Base-by-base conservation (phyloP, 2,329 filamentous ascomycete genomes). In the Penicillium brevicompactum region DNA sequence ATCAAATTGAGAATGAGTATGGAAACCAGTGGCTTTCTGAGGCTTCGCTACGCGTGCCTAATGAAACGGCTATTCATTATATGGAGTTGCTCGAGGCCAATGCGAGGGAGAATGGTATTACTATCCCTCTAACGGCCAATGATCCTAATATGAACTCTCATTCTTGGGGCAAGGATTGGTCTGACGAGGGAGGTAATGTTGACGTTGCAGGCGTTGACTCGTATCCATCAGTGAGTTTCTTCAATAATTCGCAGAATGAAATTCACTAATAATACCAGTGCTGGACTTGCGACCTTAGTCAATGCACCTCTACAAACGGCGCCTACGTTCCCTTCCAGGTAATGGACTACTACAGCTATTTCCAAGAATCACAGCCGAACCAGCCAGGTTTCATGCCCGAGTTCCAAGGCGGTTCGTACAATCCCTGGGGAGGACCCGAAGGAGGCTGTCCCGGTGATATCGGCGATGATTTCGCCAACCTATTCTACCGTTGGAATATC, bases 401-500 rank as follows among this genome's bases (percentile, higher is more conserved):
- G 53, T 85, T 86, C 66, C 82, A 86, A 58, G 83, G 82, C 10
- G 84, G 84, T 5, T 80, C 74, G 1, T 87, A 85, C 66, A 84
- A 85, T 55, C 82, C 83, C 0, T 87, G 84, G 84, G 83, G 80
- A 37, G 84, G 84, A 4, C 84, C 83, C 0, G 76, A 81, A 65
- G 84, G 78, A 21, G 81, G 81, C 3, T 85, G 83, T 43, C 75
- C 79, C 0, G 71, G 71, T 2, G 80, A 84, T 42, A 84, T 82
- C 16, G 82, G 82, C 1, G 76, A 80, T 0, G 81, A 85, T 45
- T 88, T 85, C 60, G 84, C 82, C 1, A 87, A 87, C 53, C 67
- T 88, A 4, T 87, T 85, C 70, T 88, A 88, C 67, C 78, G 84
- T 10, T 81, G 87, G 64, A 79, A 86, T 50, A 81, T 87, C 24